phyloP scores from a whole-genome alignment of 306 rosid genomes.

The Luffa aegyptiaca region DNA sequence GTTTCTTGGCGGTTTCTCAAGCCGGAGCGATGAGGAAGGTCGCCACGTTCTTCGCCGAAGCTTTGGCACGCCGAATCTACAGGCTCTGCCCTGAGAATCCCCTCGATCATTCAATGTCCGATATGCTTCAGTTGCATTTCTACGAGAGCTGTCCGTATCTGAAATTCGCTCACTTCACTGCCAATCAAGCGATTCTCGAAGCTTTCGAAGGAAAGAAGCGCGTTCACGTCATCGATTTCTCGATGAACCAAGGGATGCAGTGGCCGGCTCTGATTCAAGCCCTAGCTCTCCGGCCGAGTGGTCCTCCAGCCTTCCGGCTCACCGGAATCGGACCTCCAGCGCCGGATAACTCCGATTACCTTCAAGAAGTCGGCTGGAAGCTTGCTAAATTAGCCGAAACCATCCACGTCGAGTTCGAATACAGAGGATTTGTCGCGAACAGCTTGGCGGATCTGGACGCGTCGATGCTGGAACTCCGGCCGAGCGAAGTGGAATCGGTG shows the following conservation, averaged over 20 bases:
- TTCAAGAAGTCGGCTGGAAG: constrained; percentile 89
- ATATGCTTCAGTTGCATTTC: constrained; percentile 70
- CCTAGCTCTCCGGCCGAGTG: constrained; percentile 66
- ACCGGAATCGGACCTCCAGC: constrained; percentile 95
- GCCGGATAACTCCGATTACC: constrained; percentile 64
- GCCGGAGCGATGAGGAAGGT: constrained; percentile 91
- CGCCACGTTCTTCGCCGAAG: constrained; percentile 83
- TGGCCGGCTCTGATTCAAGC: constrained; percentile 99
- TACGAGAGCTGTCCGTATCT: constrained; percentile 84
- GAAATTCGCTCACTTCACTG: constrained; percentile 89
- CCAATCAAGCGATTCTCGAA: constrained; percentile 86
- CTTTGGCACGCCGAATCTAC: constrained; percentile 60
- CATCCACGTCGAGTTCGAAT: constrained; percentile 66
- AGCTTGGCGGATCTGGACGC: constrained; percentile 84
- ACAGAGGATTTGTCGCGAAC: constrained; percentile 72
- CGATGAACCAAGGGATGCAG: constrained; percentile 93
- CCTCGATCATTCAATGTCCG: constrained; percentile 41
- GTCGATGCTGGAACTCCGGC: constrained; percentile 71
- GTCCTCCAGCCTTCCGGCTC: constrained; percentile 69
- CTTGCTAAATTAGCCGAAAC: constrained; percentile 74
- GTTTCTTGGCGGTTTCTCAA: constrained; percentile 54
- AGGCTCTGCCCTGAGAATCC: constrained; percentile 37
- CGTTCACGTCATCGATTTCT: constrained; percentile 83
- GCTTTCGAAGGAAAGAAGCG: constrained; percentile 63
- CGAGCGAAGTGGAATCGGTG: constrained; percentile 56